Conservation (phyloP, 1,284 basidiomycete genomes). For the Irpex lacteus region DNA sequence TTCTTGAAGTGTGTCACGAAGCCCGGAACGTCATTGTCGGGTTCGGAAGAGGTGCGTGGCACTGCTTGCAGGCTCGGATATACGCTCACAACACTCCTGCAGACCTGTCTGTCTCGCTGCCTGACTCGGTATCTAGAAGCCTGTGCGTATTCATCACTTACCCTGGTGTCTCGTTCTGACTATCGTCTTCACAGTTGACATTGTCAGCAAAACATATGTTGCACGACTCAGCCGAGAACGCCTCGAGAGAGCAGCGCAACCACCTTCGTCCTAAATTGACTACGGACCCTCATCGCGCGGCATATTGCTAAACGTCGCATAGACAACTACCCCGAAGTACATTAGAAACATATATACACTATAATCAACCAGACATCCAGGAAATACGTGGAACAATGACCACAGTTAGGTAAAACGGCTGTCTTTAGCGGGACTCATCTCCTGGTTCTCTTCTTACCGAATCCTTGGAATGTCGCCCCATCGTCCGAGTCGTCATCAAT, state of each 20-base stretch:
- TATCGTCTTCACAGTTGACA: slow-evolving; percentile 51
- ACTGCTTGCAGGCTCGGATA: slow-evolving; percentile 59
- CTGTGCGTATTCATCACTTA: slow-evolving; percentile 49
- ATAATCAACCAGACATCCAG: background rate
- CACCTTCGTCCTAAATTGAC: background rate
- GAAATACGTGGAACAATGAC: background rate
- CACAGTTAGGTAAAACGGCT: too few species aligned
- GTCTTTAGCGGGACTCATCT: background rate
- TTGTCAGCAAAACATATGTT: slow-evolving; percentile 68
- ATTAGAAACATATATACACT: background rate
- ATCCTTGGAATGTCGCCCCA: slow-evolving; percentile 64
- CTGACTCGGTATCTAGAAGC: slow-evolving; percentile 83
- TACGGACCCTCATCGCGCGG: background rate
- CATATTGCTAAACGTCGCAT: background rate
- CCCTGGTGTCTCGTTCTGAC: slow-evolving; percentile 3
- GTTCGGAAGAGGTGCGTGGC: slow-evolving; percentile 66
- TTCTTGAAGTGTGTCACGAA: slow-evolving; percentile 78
- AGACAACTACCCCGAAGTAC: background rate
- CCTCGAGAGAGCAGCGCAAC: slow-evolving; percentile 18
- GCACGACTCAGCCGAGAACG: slow-evolving; percentile 57
- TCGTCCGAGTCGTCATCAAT: slow-evolving; percentile 71
- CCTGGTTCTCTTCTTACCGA: slow-evolving; percentile 36
- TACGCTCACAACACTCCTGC: slow-evolving; percentile 11
- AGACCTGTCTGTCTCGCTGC: slow-evolving; percentile 76
- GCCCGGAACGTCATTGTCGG: slow-evolving; percentile 64